Percentiles rank a stretch among this genome's conserved stretches.
phyloP scores from a whole-genome alignment of 2,329 filamentous ascomycete species.

The Botrytis elliptica region DNA sequence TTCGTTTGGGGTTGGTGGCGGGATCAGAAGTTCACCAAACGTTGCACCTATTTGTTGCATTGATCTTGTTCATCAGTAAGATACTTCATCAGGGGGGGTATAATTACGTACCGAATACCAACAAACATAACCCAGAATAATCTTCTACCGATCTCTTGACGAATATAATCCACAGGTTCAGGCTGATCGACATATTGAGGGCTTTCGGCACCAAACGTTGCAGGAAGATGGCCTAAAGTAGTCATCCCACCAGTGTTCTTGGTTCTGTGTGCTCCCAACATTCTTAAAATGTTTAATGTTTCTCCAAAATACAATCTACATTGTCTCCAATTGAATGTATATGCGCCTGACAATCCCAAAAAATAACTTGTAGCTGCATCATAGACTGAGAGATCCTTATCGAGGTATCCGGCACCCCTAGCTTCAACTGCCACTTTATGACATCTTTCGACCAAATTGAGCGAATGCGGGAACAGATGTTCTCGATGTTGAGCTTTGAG shows the following conservation, averaged over 20 bases:
- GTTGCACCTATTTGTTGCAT: constrained; percentile 74
- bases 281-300: constrained; percentile 65
- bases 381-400: constrained; percentile 55
- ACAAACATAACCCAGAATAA: constrained; percentile 85
- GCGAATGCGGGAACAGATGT: constrained; percentile 65
- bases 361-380: constrained; percentile 76
- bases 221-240: constrained; percentile 31
- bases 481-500: constrained; percentile 65
- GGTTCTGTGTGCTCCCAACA: constrained; percentile 63
- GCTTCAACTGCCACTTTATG: constrained; percentile 67
- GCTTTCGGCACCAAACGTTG: constrained; percentile 30
- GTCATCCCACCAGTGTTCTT: constrained; percentile 41
- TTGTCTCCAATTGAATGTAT: constrained; percentile 66
- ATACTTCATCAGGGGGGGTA: background rate
- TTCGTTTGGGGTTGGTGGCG: constrained; percentile 71
- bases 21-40: constrained; percentile 70
- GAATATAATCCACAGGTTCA: constrained; percentile 59
- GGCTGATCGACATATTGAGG: constrained; percentile 16
- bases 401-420: constrained; percentile 58
- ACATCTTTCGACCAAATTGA: constrained; percentile 69
- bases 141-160: constrained; percentile 70
- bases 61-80: constrained; percentile 49
- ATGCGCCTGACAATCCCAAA: constrained; percentile 63
- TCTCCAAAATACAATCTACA: constrained; percentile 72
- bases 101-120: constrained; percentile 57